Conservation (phyloP, 1,284 basidiomycete species). For the Phaffia rhodozyma region DNA sequence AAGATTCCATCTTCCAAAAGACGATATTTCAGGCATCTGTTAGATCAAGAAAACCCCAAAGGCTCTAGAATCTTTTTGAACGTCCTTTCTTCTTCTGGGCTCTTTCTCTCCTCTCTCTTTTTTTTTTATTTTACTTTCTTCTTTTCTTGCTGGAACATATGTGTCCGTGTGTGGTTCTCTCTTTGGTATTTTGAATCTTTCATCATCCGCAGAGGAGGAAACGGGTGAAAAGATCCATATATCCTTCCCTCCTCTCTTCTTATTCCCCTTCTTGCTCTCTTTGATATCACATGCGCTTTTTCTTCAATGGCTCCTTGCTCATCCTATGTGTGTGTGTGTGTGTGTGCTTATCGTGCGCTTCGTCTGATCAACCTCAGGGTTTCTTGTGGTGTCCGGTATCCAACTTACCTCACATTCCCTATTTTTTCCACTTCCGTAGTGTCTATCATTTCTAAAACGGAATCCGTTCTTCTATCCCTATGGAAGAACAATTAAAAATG, state of each 20-base stretch:
- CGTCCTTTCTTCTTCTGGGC: neutral
- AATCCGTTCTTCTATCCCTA: too few species aligned
- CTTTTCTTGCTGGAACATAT: neutral
- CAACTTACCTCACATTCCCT: too few species aligned
- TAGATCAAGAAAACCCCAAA: too few species aligned
- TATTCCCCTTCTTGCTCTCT: neutral
- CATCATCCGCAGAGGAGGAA: neutral
- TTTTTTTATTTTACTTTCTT: neutral
- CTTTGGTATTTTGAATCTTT: neutral
- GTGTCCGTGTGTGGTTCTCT: neutral
- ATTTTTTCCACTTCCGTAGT: too few species aligned
- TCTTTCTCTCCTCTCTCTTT: neutral
- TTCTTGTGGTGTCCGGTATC: too few species aligned
- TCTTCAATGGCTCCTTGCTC: too few species aligned
- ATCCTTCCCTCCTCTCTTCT: constrained; percentile 1
- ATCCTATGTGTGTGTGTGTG: too few species aligned
- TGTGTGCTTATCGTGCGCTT: too few species aligned
- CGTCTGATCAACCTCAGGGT: too few species aligned
- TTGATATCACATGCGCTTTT: neutral
- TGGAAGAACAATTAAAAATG: too few species aligned
- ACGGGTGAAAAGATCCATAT: neutral
- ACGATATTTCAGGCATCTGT: too few species aligned
- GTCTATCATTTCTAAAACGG: too few species aligned
- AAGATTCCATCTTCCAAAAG: neutral
- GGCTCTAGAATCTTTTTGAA: neutral